These are phyloP conservation scores for Penicillium herquei DNA, from an alignment of 495 filamentous ascomycete species.

Conservation along the genomic window DNA sequence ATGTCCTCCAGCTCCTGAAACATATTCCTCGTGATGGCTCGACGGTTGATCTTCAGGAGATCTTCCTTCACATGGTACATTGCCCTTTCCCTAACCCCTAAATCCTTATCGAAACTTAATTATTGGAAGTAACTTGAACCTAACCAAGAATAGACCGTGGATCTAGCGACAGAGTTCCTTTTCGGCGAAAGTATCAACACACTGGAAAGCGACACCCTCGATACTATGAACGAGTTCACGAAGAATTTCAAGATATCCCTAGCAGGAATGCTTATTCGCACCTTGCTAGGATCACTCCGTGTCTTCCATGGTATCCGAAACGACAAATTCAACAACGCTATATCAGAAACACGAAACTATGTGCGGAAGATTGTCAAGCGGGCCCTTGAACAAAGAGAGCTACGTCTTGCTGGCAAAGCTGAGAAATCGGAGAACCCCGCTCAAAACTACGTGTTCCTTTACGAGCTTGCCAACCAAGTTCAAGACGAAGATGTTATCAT, in stretches of 20 bases:
- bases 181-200: conserved; percentile 58
- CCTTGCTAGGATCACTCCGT: neutral
- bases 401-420: too few species aligned
- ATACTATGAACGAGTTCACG: neutral
- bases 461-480: conserved; percentile 15
- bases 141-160: conserved; percentile 50
- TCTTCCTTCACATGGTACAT: conserved; percentile 50
- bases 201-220: conserved; percentile 8
- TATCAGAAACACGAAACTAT: neutral
- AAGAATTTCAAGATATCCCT: neutral
- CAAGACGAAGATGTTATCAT: conserved; percentile 9
- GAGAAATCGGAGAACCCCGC: neutral
- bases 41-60: conserved; percentile 58
- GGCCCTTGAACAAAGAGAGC: neutral
- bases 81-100: neutral
- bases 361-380: neutral
- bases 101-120: neutral
- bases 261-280: neutral
- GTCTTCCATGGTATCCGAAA: neutral
- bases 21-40: conserved; percentile 45
- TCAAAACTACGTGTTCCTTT: conserved; percentile 14
- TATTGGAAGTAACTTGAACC: conserved; percentile 25
- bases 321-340: neutral
- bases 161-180: conserved; percentile 71
- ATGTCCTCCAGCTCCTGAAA: conserved; percentile 51